phyloP scores from a whole-genome alignment of 176 grass and related monocot species.

The Triticum timopheevii region DNA sequence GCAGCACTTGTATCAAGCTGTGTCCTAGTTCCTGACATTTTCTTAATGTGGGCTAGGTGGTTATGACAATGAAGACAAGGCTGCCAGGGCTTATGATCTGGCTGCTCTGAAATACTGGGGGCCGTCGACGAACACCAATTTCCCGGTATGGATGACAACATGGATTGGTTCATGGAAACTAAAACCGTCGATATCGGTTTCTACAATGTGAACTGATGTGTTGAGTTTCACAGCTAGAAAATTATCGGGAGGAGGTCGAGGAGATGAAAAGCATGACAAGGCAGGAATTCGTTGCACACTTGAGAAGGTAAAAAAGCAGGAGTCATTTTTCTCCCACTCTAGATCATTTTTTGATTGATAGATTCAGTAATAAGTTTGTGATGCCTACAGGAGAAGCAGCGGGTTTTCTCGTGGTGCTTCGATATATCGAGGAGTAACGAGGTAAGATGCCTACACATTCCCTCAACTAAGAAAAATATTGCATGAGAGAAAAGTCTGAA shows the following conservation, averaged over 20 bases:
- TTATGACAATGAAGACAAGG: constrained; percentile 96
- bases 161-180: neutral
- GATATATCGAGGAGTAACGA: constrained; percentile 95
- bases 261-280: constrained; percentile 94
- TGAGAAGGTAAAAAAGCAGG: constrained; percentile 64
- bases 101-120: constrained; percentile 98
- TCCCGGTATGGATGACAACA: constrained; percentile 51
- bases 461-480: neutral
- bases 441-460: constrained; percentile 31
- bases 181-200: neutral
- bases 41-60: constrained; percentile 57
- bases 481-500: neutral
- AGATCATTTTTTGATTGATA: neutral
- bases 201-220: neutral
- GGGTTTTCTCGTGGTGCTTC: constrained; percentile 97
- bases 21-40: neutral
- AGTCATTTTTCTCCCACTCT: neutral
- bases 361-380: neutral
- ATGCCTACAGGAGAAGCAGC: constrained; percentile 79
- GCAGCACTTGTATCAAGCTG: neutral
- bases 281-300: constrained; percentile 83
- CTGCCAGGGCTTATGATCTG: constrained; percentile 95
- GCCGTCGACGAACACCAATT: constrained; percentile 72
- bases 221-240: constrained; percentile 65
- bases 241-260: constrained; percentile 65